Percentiles rank a stretch among this genome's conserved stretches.
Evolutionary conservation across 768 basidiomycete species (phyloP).

Genomic region (Leccinum disarticulatum): DNA sequence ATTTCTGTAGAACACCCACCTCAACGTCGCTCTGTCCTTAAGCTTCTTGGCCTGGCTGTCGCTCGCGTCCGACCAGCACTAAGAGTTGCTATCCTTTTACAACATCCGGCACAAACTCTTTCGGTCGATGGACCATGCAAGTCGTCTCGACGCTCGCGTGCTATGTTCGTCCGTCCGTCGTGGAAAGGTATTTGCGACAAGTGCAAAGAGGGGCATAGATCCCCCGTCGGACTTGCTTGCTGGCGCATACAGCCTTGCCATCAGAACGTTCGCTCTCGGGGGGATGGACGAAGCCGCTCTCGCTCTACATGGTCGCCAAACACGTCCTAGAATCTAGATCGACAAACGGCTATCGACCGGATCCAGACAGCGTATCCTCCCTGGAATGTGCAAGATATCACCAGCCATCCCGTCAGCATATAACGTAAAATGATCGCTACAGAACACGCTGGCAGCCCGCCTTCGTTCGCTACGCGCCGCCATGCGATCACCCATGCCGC

Average conservation of each 20-base stretch:
- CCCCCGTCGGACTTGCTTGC: conserved; percentile 8
- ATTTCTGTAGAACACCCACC: too few species aligned
- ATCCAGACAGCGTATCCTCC: too few species aligned
- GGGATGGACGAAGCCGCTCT: too few species aligned
- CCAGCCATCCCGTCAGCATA: too few species aligned
- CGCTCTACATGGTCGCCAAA: conserved; percentile 34
- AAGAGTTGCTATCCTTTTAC: too few species aligned
- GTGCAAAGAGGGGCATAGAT: conserved; percentile 11
- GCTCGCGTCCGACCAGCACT: too few species aligned
- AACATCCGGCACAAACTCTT: too few species aligned
- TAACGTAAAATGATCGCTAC: too few species aligned
- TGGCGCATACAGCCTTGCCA: conserved; percentile 35
- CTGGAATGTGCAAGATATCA: too few species aligned
- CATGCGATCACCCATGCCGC: conserved; percentile 11
- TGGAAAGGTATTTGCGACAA: conserved; percentile 37
- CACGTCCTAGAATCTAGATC: conserved; percentile 1
- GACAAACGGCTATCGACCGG: too few species aligned
- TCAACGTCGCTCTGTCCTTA: too few species aligned
- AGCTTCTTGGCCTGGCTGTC: too few species aligned
- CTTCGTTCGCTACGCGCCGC: conserved; percentile 28
- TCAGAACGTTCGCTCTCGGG: conserved; percentile 21
- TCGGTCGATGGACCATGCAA: background rate
- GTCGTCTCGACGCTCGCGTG: conserved; percentile 43
- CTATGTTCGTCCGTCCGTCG: conserved; percentile 28
- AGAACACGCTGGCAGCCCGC: conserved; percentile 5